A percentile compares a stretch with the other conserved stretches of the same genome.
phyloP scores from a whole-genome alignment of 148 eudicot genomes.

The Fagopyrum homotropicum region DNA sequence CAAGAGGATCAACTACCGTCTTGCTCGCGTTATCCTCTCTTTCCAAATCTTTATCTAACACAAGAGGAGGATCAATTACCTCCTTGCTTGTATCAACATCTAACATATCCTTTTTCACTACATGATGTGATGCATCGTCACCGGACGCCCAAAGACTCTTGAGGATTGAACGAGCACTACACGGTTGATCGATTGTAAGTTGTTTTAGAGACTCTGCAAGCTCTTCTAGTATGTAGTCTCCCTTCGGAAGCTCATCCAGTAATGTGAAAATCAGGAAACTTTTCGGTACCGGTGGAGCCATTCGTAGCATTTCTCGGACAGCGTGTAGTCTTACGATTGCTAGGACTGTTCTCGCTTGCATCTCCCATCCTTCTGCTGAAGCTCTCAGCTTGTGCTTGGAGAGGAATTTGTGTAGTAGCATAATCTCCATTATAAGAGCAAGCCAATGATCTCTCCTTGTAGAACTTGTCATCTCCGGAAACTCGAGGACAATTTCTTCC shows the following conservation, averaged over 20 bases:
- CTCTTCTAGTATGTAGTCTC: slow-evolving; percentile 72
- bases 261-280: slow-evolving; percentile 70
- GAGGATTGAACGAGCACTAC: slow-evolving; percentile 72
- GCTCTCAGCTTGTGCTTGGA: slow-evolving; percentile 34
- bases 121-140: slow-evolving; percentile 8
- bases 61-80: slow-evolving; percentile 16
- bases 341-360: slow-evolving; percentile 74
- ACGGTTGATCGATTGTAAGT: slow-evolving; percentile 35
- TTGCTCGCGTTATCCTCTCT: slow-evolving; percentile 15
- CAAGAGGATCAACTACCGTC: slow-evolving; percentile 18
- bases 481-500: slow-evolving; percentile 61
- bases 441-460: slow-evolving; percentile 97
- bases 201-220: slow-evolving; percentile 59
- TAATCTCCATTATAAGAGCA: slow-evolving; percentile 62
- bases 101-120: neutral
- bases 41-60: slow-evolving; percentile 14
- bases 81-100: slow-evolving; percentile 12
- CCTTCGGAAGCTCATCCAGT: slow-evolving; percentile 78
- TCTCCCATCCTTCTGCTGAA: slow-evolving; percentile 59
- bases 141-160: slow-evolving; percentile 43
- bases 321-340: slow-evolving; percentile 84
- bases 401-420: slow-evolving; percentile 63
- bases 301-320: slow-evolving; percentile 80
- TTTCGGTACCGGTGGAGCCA: slow-evolving; percentile 79
- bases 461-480: slow-evolving; percentile 81